Percentiles rank a stretch among this genome's conserved stretches.
Conservation (phyloP, 2,329 filamentous ascomycete genomes). For the Exophiala sideris region DNA sequence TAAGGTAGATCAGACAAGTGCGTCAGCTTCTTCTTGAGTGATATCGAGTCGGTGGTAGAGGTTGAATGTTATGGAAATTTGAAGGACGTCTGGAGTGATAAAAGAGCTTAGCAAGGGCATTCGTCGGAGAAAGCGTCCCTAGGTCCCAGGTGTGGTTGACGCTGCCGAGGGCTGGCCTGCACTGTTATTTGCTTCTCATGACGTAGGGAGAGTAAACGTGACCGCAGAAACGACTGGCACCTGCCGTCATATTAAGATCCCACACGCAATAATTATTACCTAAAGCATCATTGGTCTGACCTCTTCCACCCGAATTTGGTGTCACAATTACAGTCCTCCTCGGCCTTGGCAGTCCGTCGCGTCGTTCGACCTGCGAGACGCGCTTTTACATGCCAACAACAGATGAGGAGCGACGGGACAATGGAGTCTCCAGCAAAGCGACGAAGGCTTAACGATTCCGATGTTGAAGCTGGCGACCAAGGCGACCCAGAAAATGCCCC, state of each 20-base stretch:
- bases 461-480: background rate
- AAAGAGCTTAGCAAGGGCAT: background rate
- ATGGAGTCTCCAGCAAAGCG: slow-evolving; percentile 21
- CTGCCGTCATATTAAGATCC: slow-evolving; percentile 9
- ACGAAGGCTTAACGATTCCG: slow-evolving; percentile 7
- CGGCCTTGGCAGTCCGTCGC: background rate
- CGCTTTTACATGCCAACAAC: background rate
- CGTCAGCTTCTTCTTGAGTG: background rate
- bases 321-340: background rate
- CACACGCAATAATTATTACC: background rate
- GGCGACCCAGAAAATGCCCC: slow-evolving; percentile 7
- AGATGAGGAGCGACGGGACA: background rate
- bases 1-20: background rate
- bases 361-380: background rate
- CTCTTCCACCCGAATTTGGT: background rate
- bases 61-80: too few relatives aligned
- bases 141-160: background rate
- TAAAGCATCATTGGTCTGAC: background rate
- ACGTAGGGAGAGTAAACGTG: slow-evolving; percentile 1
- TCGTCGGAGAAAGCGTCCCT: background rate
- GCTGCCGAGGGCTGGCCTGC: background rate
- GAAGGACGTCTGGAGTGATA: background rate
- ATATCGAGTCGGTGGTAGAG: too few relatives aligned
- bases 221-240: background rate
- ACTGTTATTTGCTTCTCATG: slow-evolving; percentile 3